Evolutionary conservation across 2,329 filamentous ascomycete species (phyloP).

Genomic region (Aspergillus fumigatus): DNA sequence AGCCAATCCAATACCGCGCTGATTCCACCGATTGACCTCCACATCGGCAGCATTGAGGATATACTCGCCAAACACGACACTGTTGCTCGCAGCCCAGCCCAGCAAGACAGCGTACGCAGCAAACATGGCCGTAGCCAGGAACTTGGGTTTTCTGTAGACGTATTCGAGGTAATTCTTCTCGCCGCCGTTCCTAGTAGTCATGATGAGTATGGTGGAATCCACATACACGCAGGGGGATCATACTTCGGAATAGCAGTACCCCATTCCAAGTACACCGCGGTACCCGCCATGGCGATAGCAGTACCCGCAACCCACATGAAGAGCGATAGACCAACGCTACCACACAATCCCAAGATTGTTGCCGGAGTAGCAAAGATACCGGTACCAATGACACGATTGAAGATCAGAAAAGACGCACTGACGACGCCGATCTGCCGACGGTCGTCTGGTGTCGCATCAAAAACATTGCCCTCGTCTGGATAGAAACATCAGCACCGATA

Average conservation of each 20-base stretch:
- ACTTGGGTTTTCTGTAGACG: slow-evolving; percentile 48
- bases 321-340: slow-evolving; percentile 45
- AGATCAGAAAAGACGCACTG: slow-evolving; percentile 44
- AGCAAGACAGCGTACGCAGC: slow-evolving; percentile 49
- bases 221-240: background rate
- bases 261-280: slow-evolving; percentile 45
- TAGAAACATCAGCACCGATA: slow-evolving; percentile 5
- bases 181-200: slow-evolving; percentile 45
- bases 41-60: slow-evolving; percentile 45
- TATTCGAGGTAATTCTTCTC: slow-evolving; percentile 53
- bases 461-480: slow-evolving; percentile 35
- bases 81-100: slow-evolving; percentile 51
- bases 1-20: slow-evolving; percentile 45
- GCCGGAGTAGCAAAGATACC: slow-evolving; percentile 49
- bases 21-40: slow-evolving; percentile 45
- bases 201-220: background rate
- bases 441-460: slow-evolving; percentile 30
- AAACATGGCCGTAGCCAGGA: slow-evolving; percentile 51
- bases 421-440: slow-evolving; percentile 39
- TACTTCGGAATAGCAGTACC: slow-evolving; percentile 47
- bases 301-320: slow-evolving; percentile 48
- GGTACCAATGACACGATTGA: slow-evolving; percentile 47
- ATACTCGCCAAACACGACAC: slow-evolving; percentile 50
- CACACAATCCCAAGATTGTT: slow-evolving; percentile 41
- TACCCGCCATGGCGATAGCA: slow-evolving; percentile 44